Evolutionary conservation across 169 alveolate species (phyloP), one percentile per base, ranked within the genome.

Genomic region (Cryptosporidium viatorum): DNA sequence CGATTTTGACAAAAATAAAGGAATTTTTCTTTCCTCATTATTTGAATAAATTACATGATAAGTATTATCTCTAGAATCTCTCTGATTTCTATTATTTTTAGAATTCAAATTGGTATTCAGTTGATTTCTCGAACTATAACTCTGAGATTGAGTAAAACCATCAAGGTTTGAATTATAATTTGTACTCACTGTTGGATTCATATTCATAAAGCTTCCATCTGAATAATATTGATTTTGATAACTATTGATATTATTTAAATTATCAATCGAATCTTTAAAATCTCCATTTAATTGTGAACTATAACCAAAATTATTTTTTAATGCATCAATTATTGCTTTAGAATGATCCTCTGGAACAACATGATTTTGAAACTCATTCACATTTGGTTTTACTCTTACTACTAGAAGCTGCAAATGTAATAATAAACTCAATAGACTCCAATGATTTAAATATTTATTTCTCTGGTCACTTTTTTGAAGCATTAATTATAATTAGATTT

Each of bases 331-430:
- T 33, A 70, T 21, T 43, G 84, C 84, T 70, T 35, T 70, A 9
- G 84, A 43, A 8, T 70, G 84, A 14, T 18, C 43, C 9, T 70
- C 84, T 23, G 84, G 84, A 39, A 35, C 65, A 5, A 39, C 67
- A 6, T 23, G 65, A 70, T 51, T 51, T 4, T 14, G 29, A 55
- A 55, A 21, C 23, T 21, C 35, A 29, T 21, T 2, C 35, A 4
- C 67, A 55, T 55, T n/a, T 55, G 67, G 4, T 18, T 18, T 26
- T 55, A 26, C 67, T 4, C 29, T 23, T 55, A 9, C 35, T 26
- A 55, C 8, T 55, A 55, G 67, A 21, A 55, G 1, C 37, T 55
- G 67, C 5, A 55, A 26, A 55, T 26, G 6, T n/a, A 55, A n/a
- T 10, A 55, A 26, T 55, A 55, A 26, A 23, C 35, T 26, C 67